Evolutionary conservation across 2,329 filamentous ascomycete genomes (phyloP), one percentile per base, ranked within the genome.

Genomic region (Ophiostoma ulmi): DNA sequence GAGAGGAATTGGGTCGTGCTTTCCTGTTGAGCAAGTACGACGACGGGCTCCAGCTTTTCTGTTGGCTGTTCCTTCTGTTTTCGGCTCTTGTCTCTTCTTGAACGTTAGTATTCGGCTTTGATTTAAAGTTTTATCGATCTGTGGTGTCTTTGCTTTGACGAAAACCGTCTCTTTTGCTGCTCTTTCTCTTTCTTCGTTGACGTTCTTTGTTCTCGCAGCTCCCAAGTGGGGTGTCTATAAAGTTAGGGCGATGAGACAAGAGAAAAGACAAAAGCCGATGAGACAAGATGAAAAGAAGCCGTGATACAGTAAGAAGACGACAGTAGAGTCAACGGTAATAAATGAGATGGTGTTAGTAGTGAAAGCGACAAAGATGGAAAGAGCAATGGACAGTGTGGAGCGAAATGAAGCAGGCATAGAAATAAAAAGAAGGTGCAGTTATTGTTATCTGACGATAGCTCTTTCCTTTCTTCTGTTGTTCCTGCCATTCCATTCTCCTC

Each of bases 201-300:
- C 38, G 35, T 64, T 71, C 70, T 70, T 70, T 71, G 68, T 71
- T 67, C 67, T 69, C 36, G 17, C 61, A 44, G 39, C 44, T 41
- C 6, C 39, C 44, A 52, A 65, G 70, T 55, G 69, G 68, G 58
- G 58, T 63, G 58, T 63, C 26, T 26, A 63, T 63, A 2, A 31
- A 61, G 22, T n/a, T 20, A 31, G 22, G 55, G 22, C 55, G 55
- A 61, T 35, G 55, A 31, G 10, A 61, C 8, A 61, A 11, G 8
- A 31, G 55, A 31, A 63, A 8, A 63, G 58, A 35, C 26, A 5
- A 35, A 35, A 35, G 58, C 14, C 11, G n/a, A 48, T 7, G 6
- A 20, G 38, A 48, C 17, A 5, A 20, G 8, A n/a, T 31, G 31
- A 13, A 58, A 58, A 31, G n/a, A n/a, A n/a, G n/a, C n/a, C n/a